Percentiles rank a stretch among this genome's conserved stretches.
phyloP scores from a whole-genome alignment of 2,329 filamentous ascomycete genomes.

The Alternaria sp. region DNA sequence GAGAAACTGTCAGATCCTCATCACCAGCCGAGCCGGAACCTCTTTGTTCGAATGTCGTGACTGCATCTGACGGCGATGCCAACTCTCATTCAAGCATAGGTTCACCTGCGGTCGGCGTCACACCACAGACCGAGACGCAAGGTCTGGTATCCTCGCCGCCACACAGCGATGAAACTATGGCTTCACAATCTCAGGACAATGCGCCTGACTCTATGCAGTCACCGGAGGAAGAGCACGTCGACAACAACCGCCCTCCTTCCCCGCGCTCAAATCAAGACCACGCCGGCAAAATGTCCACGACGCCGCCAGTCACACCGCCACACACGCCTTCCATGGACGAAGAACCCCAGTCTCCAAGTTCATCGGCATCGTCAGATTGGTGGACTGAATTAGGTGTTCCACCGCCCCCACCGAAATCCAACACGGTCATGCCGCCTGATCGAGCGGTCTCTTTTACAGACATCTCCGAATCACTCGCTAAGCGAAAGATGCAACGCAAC shows the following conservation, averaged over 20 bases:
- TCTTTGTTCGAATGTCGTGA: background rate
- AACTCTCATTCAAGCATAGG: background rate
- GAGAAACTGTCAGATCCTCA: background rate
- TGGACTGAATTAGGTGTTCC: background rate
- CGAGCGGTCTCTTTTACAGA: background rate
- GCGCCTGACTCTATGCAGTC: background rate
- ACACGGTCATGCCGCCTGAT: background rate
- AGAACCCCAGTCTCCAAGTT: background rate
- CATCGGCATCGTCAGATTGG: background rate
- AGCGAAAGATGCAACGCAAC: slow-evolving; percentile 1
- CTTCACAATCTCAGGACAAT: background rate
- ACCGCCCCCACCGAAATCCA: background rate
- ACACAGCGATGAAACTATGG: background rate
- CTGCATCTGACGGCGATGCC: background rate
- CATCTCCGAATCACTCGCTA: background rate
- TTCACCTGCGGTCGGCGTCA: background rate
- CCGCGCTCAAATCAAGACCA: background rate
- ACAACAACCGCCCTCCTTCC: background rate
- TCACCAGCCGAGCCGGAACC: background rate
- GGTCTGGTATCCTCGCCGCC: background rate
- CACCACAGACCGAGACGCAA: background rate
- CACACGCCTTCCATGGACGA: background rate
- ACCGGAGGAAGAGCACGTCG: background rate
- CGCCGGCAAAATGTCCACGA: background rate
- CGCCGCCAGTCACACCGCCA: background rate